phyloP scores from a whole-genome alignment of 306 rosid species.

The Rosa chinensis region DNA sequence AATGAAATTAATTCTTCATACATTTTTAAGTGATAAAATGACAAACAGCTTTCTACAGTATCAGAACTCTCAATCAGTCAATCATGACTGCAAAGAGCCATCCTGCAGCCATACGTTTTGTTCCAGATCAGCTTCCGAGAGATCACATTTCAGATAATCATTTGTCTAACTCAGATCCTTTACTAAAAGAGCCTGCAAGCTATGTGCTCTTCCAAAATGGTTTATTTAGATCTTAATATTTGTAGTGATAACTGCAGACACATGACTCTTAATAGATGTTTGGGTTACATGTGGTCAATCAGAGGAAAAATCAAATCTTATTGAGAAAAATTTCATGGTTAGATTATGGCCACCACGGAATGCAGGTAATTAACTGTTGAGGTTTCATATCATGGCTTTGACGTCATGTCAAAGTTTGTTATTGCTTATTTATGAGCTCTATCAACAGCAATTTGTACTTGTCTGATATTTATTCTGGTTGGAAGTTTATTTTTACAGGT shows the following conservation, averaged over 20 bases:
- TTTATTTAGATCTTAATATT: constrained; percentile 5
- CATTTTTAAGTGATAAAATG: constrained; percentile 96
- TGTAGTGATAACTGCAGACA: constrained; percentile 15
- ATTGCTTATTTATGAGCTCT: constrained; percentile 16
- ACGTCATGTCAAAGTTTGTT: background rate
- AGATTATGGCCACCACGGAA: constrained; percentile 96
- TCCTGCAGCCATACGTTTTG: constrained; percentile 94
- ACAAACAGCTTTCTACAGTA: constrained; percentile 99
- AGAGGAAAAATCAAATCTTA: constrained; percentile 86
- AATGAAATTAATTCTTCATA: constrained; percentile 41
- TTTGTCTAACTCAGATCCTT: constrained; percentile 51
- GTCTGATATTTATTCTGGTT: constrained; percentile 54
- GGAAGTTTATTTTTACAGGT: constrained; percentile 82
- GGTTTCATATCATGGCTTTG: background rate
- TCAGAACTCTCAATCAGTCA: constrained; percentile 70
- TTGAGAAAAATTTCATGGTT: constrained; percentile 97
- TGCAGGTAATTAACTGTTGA: constrained; percentile 78
- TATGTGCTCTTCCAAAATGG: constrained; percentile 28
- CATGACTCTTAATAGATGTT: constrained; percentile 41
- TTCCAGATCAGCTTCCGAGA: constrained; percentile 82
- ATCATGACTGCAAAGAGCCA: constrained; percentile 99
- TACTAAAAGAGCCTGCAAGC: constrained; percentile 86
- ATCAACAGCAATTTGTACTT: constrained; percentile 30
- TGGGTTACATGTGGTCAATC: constrained; percentile 99
- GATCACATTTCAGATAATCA: constrained; percentile 55